These are phyloP conservation scores for Ambrosia hybrid DNA, from an alignment of 140 eudicot species.

Conservation along the genomic window DNA sequence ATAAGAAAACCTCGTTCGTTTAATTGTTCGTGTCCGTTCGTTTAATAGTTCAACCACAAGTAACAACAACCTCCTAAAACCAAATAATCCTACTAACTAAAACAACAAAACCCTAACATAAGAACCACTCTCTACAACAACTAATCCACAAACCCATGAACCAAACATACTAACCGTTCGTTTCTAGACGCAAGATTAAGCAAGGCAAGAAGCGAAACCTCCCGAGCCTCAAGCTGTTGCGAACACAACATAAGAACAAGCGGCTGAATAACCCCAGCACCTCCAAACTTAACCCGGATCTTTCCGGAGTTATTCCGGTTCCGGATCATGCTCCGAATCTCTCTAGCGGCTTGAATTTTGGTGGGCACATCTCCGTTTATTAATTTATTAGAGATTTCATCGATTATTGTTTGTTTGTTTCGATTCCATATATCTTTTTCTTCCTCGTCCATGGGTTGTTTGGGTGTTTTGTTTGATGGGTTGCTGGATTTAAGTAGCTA, in stretches of 20 bases:
- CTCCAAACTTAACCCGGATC: constrained; percentile 56
- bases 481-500: not conserved
- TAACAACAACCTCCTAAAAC: too few species aligned
- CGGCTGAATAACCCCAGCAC: constrained; percentile 67
- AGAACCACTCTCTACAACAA: too few species aligned
- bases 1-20: too few species aligned
- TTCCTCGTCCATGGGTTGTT: constrained; percentile 28
- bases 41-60: too few species aligned
- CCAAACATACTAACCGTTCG: constrained; percentile 41
- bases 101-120: too few species aligned
- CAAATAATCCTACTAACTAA: too few species aligned
- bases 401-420: constrained; percentile 38
- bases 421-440: constrained; percentile 31
- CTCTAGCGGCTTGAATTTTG: constrained; percentile 65
- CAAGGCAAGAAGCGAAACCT: constrained; percentile 67
- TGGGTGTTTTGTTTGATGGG: not conserved
- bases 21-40: too few species aligned
- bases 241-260: constrained; percentile 58
- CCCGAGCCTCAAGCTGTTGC: constrained; percentile 40
- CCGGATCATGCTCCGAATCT: constrained; percentile 55
- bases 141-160: constrained; percentile 7
- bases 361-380: constrained; percentile 42
- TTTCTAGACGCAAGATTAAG: constrained; percentile 71
- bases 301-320: constrained; percentile 48
- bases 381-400: constrained; percentile 40